A percentile compares a stretch with the other conserved stretches of the same genome.
phyloP scores from a whole-genome alignment of 1,139 yeast species.

The Diutina sp. region DNA sequence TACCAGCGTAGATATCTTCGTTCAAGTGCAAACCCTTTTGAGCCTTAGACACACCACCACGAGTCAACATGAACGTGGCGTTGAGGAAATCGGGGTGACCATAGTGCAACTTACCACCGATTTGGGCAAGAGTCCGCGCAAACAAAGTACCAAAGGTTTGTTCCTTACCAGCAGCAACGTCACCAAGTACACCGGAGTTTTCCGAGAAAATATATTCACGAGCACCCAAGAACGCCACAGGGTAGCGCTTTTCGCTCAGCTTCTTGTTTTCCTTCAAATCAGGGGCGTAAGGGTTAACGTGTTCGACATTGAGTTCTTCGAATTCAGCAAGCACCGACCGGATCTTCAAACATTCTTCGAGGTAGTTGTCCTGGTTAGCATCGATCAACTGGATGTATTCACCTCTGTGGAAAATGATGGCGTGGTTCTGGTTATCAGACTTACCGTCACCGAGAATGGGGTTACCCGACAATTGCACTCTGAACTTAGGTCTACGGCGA shows the following conservation, averaged over 20 bases:
- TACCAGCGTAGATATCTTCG: conserved; percentile 99
- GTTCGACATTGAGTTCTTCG: conserved; percentile 87
- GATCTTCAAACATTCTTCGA: conserved; percentile 96
- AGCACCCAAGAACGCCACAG: conserved; percentile 98
- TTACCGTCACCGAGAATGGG: conserved; percentile 99
- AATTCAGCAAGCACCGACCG: conserved; percentile 96
- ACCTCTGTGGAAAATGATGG: conserved; percentile 95
- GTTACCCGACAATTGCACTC: conserved; percentile 96
- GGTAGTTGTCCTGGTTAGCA: conserved; percentile 97
- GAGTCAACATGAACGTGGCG: conserved; percentile 86
- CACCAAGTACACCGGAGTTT: conserved; percentile 98
- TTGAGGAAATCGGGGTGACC: conserved; percentile 99
- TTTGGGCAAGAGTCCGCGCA: conserved; percentile 94
- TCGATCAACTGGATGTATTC: conserved; percentile 95
- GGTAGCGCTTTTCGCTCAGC: conserved; percentile 27
- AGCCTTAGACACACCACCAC: conserved; percentile 99
- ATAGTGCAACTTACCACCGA: conserved; percentile 98
- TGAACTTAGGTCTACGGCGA: conserved; percentile 95
- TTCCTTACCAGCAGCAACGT: conserved; percentile 99
- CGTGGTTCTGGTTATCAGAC: conserved; percentile 97
- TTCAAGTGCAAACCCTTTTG: conserved; percentile 97
- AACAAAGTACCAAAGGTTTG: conserved; percentile 98
- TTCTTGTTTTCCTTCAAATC: conserved; percentile 29
- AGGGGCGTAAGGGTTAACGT: conserved; percentile 69
- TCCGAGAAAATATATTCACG: conserved; percentile 98